These are phyloP conservation scores for Protomyces macrosporus DNA, from an alignment of 1,139 yeast genomes.

Conservation along the genomic window DNA sequence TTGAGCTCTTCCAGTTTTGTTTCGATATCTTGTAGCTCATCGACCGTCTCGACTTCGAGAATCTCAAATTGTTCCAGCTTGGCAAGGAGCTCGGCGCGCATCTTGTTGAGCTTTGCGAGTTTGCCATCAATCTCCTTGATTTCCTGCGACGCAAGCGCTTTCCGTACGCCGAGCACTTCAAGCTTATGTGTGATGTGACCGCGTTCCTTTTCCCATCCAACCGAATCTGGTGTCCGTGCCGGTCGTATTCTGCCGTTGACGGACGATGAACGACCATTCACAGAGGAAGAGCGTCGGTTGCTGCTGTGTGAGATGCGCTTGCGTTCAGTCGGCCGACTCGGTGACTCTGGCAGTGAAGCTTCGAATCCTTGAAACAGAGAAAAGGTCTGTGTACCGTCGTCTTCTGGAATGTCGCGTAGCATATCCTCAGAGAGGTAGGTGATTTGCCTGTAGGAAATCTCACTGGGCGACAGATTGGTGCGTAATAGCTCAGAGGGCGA, in stretches of 20 bases:
- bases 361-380: constrained; percentile 64
- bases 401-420: constrained; percentile 48
- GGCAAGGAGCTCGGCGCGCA: constrained; percentile 52
- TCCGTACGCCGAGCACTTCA: constrained; percentile 55
- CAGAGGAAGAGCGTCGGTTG: constrained; percentile 4
- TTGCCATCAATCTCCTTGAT: constrained; percentile 57
- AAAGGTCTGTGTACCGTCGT: constrained; percentile 37
- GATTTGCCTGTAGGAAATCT: constrained; percentile 38
- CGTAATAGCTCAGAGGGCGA: constrained; percentile 45
- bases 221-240: constrained; percentile 11
- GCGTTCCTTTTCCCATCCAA: constrained; percentile 41
- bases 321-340: constrained; percentile 5
- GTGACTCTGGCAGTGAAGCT: constrained; percentile 46
- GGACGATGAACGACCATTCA: not conserved
- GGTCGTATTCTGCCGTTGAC: not conserved
- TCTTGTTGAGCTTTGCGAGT: constrained; percentile 48
- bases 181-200: constrained; percentile 46
- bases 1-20: constrained; percentile 14
- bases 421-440: constrained; percentile 55
- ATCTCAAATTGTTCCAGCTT: constrained; percentile 56
- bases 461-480: constrained; percentile 35
- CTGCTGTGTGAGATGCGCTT: not conserved
- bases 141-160: constrained; percentile 57
- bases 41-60: constrained; percentile 52
- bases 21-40: constrained; percentile 31